Percentiles rank a stretch among this genome's conserved stretches.
Conservation (phyloP, 176 grass and related monocot genomes). For the Elymus sibiricus region DNA sequence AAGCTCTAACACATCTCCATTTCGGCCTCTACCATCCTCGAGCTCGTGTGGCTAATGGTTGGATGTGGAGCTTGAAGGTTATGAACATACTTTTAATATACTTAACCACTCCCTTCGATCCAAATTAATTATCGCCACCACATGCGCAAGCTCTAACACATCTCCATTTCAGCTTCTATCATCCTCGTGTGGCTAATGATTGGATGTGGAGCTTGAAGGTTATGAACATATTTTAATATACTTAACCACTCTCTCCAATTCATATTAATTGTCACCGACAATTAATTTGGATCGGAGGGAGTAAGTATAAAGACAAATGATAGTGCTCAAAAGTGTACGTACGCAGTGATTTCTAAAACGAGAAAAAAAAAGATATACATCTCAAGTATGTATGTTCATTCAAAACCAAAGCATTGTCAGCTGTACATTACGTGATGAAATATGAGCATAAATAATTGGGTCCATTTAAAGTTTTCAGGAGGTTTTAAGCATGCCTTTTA, state of each 20-base stretch:
- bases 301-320: too few species aligned
- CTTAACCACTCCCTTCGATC: too few species aligned
- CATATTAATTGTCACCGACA: too few species aligned
- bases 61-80: neutral
- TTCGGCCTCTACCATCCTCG: neutral
- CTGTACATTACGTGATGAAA: neutral
- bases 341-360: neutral
- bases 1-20: constrained; percentile 22
- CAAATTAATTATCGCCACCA: neutral
- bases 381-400: neutral
- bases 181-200: neutral
- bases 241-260: too few species aligned
- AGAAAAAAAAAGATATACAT: neutral
- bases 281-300: too few species aligned
- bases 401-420: neutral
- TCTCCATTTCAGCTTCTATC: neutral
- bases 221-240: too few species aligned
- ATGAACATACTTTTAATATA: too few species aligned
- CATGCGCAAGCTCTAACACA: constrained; percentile 24
- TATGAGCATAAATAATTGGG: neutral
- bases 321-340: too few species aligned
- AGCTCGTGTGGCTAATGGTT: neutral
- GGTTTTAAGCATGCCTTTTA: neutral
- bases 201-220: neutral
- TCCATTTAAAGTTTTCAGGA: neutral